These are phyloP conservation scores for Rosellinia necatrix DNA, from an alignment of 2,329 filamentous ascomycete species.

Conservation along the genomic window DNA sequence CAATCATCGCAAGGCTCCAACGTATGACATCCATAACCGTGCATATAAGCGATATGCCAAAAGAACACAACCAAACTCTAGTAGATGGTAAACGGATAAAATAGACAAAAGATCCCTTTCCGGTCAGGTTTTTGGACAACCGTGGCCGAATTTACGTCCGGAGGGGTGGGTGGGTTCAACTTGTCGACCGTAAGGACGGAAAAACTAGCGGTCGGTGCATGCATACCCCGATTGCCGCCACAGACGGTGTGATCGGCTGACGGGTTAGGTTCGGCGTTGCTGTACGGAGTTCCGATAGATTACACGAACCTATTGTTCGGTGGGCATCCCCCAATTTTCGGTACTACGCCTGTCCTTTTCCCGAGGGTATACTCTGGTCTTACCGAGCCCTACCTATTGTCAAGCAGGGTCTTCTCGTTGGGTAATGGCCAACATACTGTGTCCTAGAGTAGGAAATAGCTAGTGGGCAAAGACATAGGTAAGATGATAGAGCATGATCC, in stretches of 20 bases:
- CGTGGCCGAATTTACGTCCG: background rate
- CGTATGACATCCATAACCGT: background rate
- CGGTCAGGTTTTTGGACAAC: background rate
- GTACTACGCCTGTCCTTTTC: background rate
- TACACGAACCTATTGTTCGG: slow-evolving; percentile 13
- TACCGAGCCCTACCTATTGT: background rate
- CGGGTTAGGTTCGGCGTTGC: slow-evolving; percentile 19
- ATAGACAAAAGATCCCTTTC: too few species aligned
- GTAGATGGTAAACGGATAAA: background rate
- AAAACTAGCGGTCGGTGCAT: slow-evolving; percentile 16
- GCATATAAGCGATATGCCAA: slow-evolving; percentile 11
- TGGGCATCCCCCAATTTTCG: background rate
- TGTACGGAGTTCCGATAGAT: slow-evolving; percentile 17
- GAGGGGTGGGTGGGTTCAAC: background rate
- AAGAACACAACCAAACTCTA: slow-evolving; percentile 7
- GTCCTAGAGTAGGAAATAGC: too few species aligned
- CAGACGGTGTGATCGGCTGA: slow-evolving; percentile 10
- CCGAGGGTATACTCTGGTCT: background rate
- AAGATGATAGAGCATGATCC: too few species aligned
- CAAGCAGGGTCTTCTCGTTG: background rate
- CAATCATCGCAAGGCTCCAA: background rate
- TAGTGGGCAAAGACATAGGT: too few species aligned
- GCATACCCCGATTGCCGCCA: slow-evolving; percentile 17
- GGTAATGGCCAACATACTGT: background rate
- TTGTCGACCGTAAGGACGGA: slow-evolving; percentile 5